Evolutionary conservation across 176 grass and related monocot species (phyloP), one percentile per base, ranked within the genome.

Genomic region (Chloris gayana): DNA sequence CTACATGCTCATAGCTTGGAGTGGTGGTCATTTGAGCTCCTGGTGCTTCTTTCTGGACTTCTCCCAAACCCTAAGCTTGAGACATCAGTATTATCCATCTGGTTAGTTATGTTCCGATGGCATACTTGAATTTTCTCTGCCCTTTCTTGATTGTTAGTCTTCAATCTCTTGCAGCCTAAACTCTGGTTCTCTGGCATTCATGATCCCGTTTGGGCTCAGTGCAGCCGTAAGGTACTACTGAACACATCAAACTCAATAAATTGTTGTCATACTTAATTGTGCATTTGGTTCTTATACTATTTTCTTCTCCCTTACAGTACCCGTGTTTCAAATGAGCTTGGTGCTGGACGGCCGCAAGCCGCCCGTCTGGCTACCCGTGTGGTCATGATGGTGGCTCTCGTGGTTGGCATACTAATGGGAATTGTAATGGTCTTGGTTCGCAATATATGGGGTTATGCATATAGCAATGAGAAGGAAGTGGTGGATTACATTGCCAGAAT

Each of bases 21-120:
- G 35, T 94, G 92, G 89, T 94, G 94, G 89, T 97, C 94, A 26
- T 94, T 92, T 83, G 91, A 97, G 84, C 64, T 92, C 71, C 68
- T 97, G 1, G 91, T 97, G 32, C 89, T 97, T 89, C 76, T 94
- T 57, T 97, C 94, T 11, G 94, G 94, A 17, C 76, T 97, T 80
- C 91, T 97, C 67, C 94, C 94, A 61, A 94, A 97, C 75, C 91
- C 94, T 41, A 87, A 87, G 85, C 79, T 97, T 0, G 89, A 97
- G 85, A 87, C 94, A 59, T 97, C 91, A 4, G 91, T 91, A 44
- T 63, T 97, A 66, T 94, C 91, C 8, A 82, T 97, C 74, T 85
- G 38, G 94, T 91, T 42, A 81, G 81, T 25, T 38, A 46, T 6
- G 17, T 85, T 70, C 35, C 29, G 21, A 51, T 21, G 22, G 26